Base-by-base conservation (phyloP, 176 grass and related monocot genomes). In the Alloteropsis semialata region DNA sequence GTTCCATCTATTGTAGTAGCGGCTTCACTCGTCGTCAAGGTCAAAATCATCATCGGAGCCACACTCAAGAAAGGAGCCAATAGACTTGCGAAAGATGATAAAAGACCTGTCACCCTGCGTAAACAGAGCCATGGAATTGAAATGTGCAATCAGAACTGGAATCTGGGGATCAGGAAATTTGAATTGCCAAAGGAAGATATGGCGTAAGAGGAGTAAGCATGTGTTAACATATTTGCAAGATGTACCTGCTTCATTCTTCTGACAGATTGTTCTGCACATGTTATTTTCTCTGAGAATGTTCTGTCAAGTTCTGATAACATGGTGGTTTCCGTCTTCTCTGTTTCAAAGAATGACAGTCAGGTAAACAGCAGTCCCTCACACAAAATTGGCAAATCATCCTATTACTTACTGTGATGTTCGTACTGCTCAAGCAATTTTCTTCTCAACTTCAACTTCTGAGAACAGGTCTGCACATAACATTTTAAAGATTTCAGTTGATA, bases 31-130 rank as follows among this genome's bases (percentile, higher is more conserved):
- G 30, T 94, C 72, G 13, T 92, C 89, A 84, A 81, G 85, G 38
- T 86, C 92, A 72, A 94, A 97, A 80, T 97, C 95, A 64, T 97
- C 88, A 59, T 97, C 95, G 9, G 95, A 98, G 43, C 66, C 88
- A 54, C 79, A 80, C 51, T 91, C 90, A 49, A 94, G 87, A 75
- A 82, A 84, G 6, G 90, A 91, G 43, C 92, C 92, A 66, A 91
- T 89, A 7, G 90, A 93, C 79, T 95, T 98, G 74, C 92, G 88
- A 38, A 97, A 73, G 68, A 91, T 41, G 66, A 81, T 91, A 74
- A 95, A 92, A 54, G 88, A 88, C 79, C 84, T 94, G 53, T 86
- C 86, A 75, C 91, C 84, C 92, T 98, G 88, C 45, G 8, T 14
- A 81, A 55, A 39, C 34, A 27, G 50, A 72, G 37, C 16, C 65